Percentiles rank a stretch among this genome's conserved stretches.
Conservation (phyloP, 176 grass and related monocot genomes). For the Pontederia paniculata region DNA sequence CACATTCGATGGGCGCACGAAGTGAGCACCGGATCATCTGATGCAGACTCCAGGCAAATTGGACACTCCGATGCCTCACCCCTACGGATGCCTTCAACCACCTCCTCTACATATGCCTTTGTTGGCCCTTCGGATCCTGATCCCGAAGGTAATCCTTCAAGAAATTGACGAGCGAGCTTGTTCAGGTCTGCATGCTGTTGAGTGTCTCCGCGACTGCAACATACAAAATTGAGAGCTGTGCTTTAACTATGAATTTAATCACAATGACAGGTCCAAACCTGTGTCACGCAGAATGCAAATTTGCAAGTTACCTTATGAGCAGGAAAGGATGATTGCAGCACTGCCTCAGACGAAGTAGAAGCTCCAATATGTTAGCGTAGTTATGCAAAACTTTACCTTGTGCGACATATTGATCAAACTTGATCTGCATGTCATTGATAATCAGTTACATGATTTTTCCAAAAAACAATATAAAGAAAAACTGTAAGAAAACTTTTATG, state of each 20-base stretch:
- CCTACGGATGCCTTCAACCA: conserved; percentile 68
- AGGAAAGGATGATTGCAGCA: conserved; percentile 93
- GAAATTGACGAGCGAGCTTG: conserved; percentile 50
- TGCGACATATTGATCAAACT: conserved; percentile 68
- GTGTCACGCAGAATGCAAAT: conserved; percentile 3
- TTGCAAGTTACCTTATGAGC: conserved; percentile 54
- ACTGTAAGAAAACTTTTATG: too few species aligned
- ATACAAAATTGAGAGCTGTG: too few species aligned
- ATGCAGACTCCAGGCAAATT: conserved; percentile 81
- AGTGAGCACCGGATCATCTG: conserved; percentile 79
- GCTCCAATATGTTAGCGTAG: conserved; percentile 78
- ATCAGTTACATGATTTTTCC: not conserved
- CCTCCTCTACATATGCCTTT: conserved; percentile 57
- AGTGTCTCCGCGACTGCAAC: conserved; percentile 48
- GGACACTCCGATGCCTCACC: conserved; percentile 58
- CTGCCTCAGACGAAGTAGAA: conserved; percentile 72
- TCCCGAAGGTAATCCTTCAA: conserved; percentile 30
- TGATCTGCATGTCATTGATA: conserved; percentile 35
- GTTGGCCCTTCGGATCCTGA: not conserved
- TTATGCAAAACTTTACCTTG: conserved; percentile 83
- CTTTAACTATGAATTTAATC: too few species aligned
- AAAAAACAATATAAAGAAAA: too few species aligned
- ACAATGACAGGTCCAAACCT: too few species aligned
- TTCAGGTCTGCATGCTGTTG: conserved; percentile 50
- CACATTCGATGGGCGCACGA: conserved; percentile 72